These are phyloP conservation scores for Lophiostoma macrostomum DNA, from an alignment of 495 filamentous ascomycete genomes.

Conservation along the genomic window DNA sequence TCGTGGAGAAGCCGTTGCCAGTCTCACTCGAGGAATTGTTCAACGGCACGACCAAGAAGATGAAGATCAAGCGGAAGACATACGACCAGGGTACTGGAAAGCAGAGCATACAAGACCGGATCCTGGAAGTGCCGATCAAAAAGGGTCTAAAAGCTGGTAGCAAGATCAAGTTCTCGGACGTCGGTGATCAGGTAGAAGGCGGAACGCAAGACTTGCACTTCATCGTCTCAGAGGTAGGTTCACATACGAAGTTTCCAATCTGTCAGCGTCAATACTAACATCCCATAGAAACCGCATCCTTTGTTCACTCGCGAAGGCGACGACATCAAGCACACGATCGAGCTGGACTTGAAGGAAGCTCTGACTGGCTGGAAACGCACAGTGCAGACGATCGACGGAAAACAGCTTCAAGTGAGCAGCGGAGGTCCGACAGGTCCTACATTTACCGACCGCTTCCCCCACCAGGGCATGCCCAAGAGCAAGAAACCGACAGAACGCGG, in stretches of 20 bases:
- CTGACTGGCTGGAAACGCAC: constrained; percentile 90
- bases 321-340: constrained; percentile 71
- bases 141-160: constrained; percentile 90
- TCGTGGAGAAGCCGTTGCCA: constrained; percentile 78
- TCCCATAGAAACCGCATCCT: constrained; percentile 72
- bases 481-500: constrained; percentile 82
- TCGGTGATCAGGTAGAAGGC: constrained; percentile 95
- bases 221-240: constrained; percentile 84
- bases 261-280: constrained; percentile 20
- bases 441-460: constrained; percentile 73
- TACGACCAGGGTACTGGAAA: constrained; percentile 78
- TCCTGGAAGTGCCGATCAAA: constrained; percentile 91
- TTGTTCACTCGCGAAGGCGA: constrained; percentile 82
- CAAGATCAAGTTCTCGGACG: constrained; percentile 95
- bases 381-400: constrained; percentile 89
- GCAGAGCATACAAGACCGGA: constrained; percentile 79
- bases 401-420: constrained; percentile 70
- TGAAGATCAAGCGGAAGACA: constrained; percentile 94
- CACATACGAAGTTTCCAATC: neutral
- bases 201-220: constrained; percentile 96
- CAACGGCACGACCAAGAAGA: constrained; percentile 83
- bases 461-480: constrained; percentile 84
- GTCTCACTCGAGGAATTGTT: constrained; percentile 85
- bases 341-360: constrained; percentile 91
- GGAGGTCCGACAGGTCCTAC: constrained; percentile 82